Base-by-base conservation (phyloP, 1,284 basidiomycete species). In the Mycena citricolor region DNA sequence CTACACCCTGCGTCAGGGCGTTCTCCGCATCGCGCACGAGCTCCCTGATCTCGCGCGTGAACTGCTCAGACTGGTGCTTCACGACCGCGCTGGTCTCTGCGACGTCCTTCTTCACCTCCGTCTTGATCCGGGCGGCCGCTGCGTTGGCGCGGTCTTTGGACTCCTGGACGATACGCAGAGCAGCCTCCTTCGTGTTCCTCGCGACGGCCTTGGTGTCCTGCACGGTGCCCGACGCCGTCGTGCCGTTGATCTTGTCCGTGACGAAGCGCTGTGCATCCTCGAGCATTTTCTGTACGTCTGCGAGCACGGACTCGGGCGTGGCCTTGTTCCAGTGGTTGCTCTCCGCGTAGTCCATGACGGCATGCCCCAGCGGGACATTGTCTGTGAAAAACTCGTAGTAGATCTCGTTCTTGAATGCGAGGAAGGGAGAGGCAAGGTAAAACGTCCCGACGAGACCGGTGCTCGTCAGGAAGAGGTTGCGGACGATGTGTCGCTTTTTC, bases 371-470 rank as follows among this genome's bases (percentile, higher is more conserved):
- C 4, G 91, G 92, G 36, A 92, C 82, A 48, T 79, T 72, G 58
- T 88, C 83, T 49, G 81, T 74, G 71, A 94, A 94, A 60, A 93
- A 75, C 57, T 91, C 83, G 62, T 85, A 81, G 70, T 90, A 90
- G 5, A 71, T 64, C 54, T 82, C 81, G 61, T 78, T 82, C 57
- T 83, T 76, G 71, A 85, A 84, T 17, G 88, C 79, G 50, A 80
- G 69, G 60, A 90, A 87, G 16, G 83, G 73, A 65, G 86, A 87
- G 46, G 82, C 83, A 52, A 83, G 70, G 68, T 92, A 93, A 69
- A 90, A 90, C n/a, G 82, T 78, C 32, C 79, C 76, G n/a, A 77
- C 76, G 7, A 68, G 54, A 25, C 73, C 74, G 11, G 75, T 71
- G n/a, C 83, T 73, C 5, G 81, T 71, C 60, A 79, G 81, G 48